phyloP scores from a whole-genome alignment of 176 grass and related monocot species.

The bread wheat (Triticum aestivum) region DNA sequence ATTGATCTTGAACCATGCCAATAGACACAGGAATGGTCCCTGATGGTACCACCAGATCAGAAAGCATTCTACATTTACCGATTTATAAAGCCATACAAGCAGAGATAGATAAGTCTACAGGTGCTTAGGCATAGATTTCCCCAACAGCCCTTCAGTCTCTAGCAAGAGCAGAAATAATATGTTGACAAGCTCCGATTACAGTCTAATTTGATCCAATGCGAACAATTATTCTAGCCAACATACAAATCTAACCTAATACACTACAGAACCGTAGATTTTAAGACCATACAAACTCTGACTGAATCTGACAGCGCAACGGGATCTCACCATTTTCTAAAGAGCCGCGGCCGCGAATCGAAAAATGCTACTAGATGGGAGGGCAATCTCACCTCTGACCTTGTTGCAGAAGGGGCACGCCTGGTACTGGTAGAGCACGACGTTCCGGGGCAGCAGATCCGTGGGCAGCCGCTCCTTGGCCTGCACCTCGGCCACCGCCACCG shows the following conservation, averaged over 20 bases:
- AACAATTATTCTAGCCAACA: background rate
- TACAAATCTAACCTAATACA: background rate
- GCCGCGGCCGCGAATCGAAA: background rate
- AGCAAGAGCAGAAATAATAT: background rate
- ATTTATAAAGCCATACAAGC: background rate
- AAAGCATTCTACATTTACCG: background rate
- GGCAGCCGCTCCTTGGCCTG: slow-evolving; percentile 73
- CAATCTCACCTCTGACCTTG: slow-evolving; percentile 82
- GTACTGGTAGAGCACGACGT: slow-evolving; percentile 92
- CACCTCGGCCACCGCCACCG: slow-evolving; percentile 45
- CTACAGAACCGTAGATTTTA: background rate
- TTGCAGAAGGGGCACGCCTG: slow-evolving; percentile 98
- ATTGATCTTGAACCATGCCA: background rate
- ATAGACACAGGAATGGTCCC: background rate
- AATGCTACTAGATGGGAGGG: background rate
- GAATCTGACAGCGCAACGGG: background rate
- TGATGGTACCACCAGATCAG: background rate
- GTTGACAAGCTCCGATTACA: background rate
- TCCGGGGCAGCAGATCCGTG: slow-evolving; percentile 56
- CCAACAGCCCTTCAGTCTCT: background rate
- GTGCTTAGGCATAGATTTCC: background rate
- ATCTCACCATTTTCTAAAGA: background rate
- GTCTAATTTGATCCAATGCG: background rate
- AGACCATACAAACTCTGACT: background rate
- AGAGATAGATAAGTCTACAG: background rate